Evolutionary conservation across 2,329 filamentous ascomycete genomes (phyloP), one percentile per base, ranked within the genome.

Genomic region (Coleophoma cylindrospora): DNA sequence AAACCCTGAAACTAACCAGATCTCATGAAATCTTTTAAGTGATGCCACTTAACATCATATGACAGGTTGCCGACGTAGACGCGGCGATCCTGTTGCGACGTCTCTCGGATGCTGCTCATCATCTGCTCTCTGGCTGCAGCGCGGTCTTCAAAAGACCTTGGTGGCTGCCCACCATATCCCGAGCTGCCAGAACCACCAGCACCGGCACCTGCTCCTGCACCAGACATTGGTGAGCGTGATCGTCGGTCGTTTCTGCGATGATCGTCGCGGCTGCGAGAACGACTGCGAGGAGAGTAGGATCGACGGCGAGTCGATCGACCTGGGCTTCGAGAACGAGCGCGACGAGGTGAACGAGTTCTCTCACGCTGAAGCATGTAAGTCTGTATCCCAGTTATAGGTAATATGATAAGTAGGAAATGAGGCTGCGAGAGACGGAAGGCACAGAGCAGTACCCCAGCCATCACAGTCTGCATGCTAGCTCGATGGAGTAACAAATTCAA

Each of bases 31-130:
- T 99, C 94, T 79, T 99, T 99, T 57, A 99, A 83, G 67, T 97
- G 94, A 77, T 97, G 92, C 94, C 94, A 99, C 79, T 99, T 99
- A 70, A 99, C 94, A 79, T 99, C 94, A 77, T 99, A 99, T 45
- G 91, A 94, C 63, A 99, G 81, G 70, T 99, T 99, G 73, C 94
- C 94, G 69, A 99, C 94, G 70, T 99, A 99, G 82, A 99, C 94
- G 61, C 94, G 91, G 67, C 94, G 92, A 79, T 99, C 94, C 74
- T 99, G 94, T 70, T 97, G 94, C 55, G 94, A 97, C 43, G 89
- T 87, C 67, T 97, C 94, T 67, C 91, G 86, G 63, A 96, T 86
- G 68, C 83, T 91, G 73, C 84, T 87, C 89, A 97, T 95, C 90
- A 95, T 96, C 70, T 91, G 86, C 73, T 96, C 91, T 73, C 94